Base-by-base conservation (phyloP, 306 rosid genomes). In the Prunus dulcis region DNA sequence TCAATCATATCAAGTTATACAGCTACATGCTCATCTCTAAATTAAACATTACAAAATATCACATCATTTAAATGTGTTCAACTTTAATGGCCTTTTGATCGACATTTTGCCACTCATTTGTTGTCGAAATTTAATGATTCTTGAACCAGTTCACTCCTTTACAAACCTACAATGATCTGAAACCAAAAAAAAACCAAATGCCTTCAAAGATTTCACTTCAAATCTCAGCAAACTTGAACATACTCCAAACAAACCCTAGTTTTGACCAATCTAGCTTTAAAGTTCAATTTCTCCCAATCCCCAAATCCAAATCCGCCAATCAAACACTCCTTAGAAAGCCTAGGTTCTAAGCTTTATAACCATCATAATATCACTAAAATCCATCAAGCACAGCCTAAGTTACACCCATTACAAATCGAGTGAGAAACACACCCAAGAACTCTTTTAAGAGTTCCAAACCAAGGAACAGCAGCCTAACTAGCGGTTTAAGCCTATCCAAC, bases 351-450 rank as follows among this genome's bases (percentile, higher is more conserved):
- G 27, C 78, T 75, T 22, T 25, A 72, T 17, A 49, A 25, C 2
- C 30, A 43, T 56, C 23, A 1, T 66, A 75, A 79, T 23, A 46
- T 56, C 63, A 72, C 28, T 55, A 15, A 72, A 66, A 71, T 56
- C 69, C 73, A 71, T 60, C 6, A 19, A 17, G 17, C 19, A 67
- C 3, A 51, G 5, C 64, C 13, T 1, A 61, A 43, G 41, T 46
- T 76, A 72, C 64, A 68, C 28, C 78, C 10, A 23, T 72, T n/a
- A n/a, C 68, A 79, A 76, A 32, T 52, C 73, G 13, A 72, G 62
- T 80, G 34, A 72, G 72, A 83, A 83, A 72, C 87, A 83, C 87
- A 83, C 60, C 75, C 77, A 6, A 46, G 46, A 19, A 4, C 5
- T 9, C 47, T 11, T 1, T 1, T 15, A 38, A 43, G 62, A 67